phyloP scores from a whole-genome alignment of 192 early-diverging fungal genomes.

The Paraglomus brasilianum region DNA sequence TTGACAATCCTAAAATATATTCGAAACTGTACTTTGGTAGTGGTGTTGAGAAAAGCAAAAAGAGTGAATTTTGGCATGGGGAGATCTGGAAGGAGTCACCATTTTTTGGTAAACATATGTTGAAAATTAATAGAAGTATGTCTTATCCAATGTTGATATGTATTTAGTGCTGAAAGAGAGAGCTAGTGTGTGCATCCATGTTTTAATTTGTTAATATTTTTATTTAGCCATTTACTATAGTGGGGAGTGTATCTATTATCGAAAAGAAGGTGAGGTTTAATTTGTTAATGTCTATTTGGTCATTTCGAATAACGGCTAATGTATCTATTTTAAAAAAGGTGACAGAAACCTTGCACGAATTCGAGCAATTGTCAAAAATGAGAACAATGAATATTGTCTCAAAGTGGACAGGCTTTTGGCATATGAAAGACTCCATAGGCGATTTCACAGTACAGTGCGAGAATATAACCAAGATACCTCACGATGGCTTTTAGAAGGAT shows the following conservation, averaged over 20 bases:
- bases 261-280: neutral
- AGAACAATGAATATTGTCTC: too few species aligned
- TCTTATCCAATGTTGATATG: neutral
- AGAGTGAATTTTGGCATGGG: neutral
- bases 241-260: neutral
- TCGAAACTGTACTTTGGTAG: neutral
- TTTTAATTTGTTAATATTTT: neutral
- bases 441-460: neutral
- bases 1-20: slow-evolving; percentile 2
- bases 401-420: neutral
- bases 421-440: neutral
- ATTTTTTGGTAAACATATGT: neutral
- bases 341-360: too few species aligned
- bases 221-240: neutral
- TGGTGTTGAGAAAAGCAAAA: neutral
- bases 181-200: too few species aligned
- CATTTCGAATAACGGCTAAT: neutral
- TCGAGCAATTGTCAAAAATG: too few species aligned
- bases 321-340: too few species aligned
- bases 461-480: neutral
- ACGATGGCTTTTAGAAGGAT: neutral
- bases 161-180: too few species aligned
- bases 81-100: neutral
- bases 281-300: neutral
- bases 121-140: neutral